These are phyloP conservation scores for Penicillium desertorum DNA, from an alignment of 495 filamentous ascomycete genomes.

Conservation along the genomic window DNA sequence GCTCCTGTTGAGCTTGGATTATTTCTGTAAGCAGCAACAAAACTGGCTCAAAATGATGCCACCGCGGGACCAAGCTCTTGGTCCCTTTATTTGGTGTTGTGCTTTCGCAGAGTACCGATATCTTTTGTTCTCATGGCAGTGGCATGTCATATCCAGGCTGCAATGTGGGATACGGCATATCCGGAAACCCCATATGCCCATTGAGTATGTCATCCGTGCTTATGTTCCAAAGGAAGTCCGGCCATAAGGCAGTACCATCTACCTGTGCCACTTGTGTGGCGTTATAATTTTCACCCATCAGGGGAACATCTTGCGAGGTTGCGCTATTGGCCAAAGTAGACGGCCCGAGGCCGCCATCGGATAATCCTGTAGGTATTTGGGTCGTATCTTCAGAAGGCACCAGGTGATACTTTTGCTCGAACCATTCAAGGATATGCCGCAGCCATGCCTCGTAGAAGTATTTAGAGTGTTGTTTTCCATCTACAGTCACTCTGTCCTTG, in stretches of 20 bases:
- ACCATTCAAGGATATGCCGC: conserved; percentile 5
- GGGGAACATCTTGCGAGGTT: neutral
- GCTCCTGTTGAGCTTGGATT: conserved; percentile 6
- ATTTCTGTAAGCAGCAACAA: neutral
- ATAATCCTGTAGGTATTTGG: neutral
- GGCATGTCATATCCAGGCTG: conserved; percentile 1
- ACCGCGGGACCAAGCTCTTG: neutral
- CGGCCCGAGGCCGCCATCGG: neutral
- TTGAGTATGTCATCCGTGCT: conserved; percentile 6
- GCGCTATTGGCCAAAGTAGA: neutral
- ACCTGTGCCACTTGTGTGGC: neutral
- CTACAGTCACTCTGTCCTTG: conserved; percentile 4
- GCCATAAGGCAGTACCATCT: neutral
- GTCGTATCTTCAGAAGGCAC: neutral
- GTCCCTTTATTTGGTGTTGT: neutral
- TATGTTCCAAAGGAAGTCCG: conserved; percentile 6
- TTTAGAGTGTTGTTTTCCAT: conserved; percentile 2
- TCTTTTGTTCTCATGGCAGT: neutral
- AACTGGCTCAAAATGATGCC: neutral
- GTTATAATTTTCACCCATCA: neutral
- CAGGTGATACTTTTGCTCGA: conserved; percentile 8
- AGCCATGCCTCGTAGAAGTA: conserved; percentile 8
- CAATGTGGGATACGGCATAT: conserved; percentile 3
- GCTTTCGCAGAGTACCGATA: neutral
- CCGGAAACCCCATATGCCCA: conserved; percentile 5